Evolutionary conservation across 2,329 filamentous ascomycete genomes (phyloP), one percentile per base, ranked within the genome.

Genomic region (Trichoderma endophyticum): DNA sequence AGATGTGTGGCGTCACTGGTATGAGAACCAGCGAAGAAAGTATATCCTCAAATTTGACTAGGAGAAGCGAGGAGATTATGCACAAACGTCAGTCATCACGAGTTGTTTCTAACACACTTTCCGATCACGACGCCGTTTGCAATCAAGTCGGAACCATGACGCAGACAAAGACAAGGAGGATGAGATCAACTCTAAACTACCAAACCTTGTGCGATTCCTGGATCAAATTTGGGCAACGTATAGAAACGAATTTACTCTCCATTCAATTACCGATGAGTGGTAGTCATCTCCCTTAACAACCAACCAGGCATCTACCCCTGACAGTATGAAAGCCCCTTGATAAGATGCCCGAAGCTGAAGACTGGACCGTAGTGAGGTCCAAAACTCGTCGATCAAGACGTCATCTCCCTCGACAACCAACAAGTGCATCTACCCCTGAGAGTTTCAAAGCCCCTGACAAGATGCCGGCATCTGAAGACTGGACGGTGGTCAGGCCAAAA

Each of bases 1-100:
- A 63, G 60, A 70, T 70, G 56, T 70, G 66, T 70, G 66, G 66
- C 60, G 57, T 70, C 57, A 70, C 54, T n/a, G 39, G 15, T 9
- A 43, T 2, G 39, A 43, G 3, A 43, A 43, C 1, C 39, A 43
- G 7, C 39, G 39, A 43, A 43, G 0, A 0, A 43, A 43, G 39
- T 43, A 43, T 2, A 36, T 36, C 6, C 34, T 36, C 34, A 36
- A 36, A 1, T 36, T 36, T 1, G 34, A 36, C 34, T 36, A 36
- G 34, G 14, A 15, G 34, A 36, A 36, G 34, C 34, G 6, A 36
- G 34, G 34, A 1, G 34, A 36, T 36, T 36, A 36, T 36, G 6
- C 36, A 39, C 36, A 39, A 3, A 6, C 36, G 36, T 36, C 34
- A 39, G 0, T 18, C 36, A 39, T 43, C 15, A 43, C 39, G 18